Evolutionary conservation across 208 protist species (phyloP), one percentile per base, ranked within the genome.

Genomic region (Trypanosoma melophagium): DNA sequence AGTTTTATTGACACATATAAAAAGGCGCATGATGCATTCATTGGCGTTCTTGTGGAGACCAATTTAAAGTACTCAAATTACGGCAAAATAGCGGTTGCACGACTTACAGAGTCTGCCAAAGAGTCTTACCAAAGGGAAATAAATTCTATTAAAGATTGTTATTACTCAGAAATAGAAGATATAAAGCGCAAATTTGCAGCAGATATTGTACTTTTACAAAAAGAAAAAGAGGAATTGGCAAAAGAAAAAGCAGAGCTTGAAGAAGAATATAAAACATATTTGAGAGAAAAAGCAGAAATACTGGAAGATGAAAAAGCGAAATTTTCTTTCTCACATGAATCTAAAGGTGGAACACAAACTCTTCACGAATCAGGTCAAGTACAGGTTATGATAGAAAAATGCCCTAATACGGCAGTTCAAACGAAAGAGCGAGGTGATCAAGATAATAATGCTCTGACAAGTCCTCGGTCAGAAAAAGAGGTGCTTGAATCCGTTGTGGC

Each of bases 1-100:
- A 17, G 42, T 35, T 72, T 66, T 60, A 25, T 72, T 55, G 58
- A 57, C 0, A 45, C 67, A 13, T 72, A 66, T 60, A 55, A 58
- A 49, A 53, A 54, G 52, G 45, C 67, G 16, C 47, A 66, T 51
- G n/a, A 51, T 35, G 3, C 28, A 17, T 72, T 72, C 60, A 16
- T 25, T 41, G 42, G 44, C 8, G 40, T 42, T 12, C 2, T 72
- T 17, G 8, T 13, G 13, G 41, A 53, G 25, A 66, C 57, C 12
- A 41, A 53, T 25, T 21, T 40, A 45, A 60, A 4, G 35, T 41
- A 42, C 35, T 59, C 41, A 10, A 64, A 64, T 16, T 14, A 60
- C 1, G 13, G 40, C 60, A 59, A 66, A 16, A 9, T 22, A 14
- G 19, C 41, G 2, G 10, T 72, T 25, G 16, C 9, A 53, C 35